A percentile compares a stretch with the other conserved stretches of the same genome.
Conservation (phyloP, 2,329 filamentous ascomycete species). For the Penicillium sp. region DNA sequence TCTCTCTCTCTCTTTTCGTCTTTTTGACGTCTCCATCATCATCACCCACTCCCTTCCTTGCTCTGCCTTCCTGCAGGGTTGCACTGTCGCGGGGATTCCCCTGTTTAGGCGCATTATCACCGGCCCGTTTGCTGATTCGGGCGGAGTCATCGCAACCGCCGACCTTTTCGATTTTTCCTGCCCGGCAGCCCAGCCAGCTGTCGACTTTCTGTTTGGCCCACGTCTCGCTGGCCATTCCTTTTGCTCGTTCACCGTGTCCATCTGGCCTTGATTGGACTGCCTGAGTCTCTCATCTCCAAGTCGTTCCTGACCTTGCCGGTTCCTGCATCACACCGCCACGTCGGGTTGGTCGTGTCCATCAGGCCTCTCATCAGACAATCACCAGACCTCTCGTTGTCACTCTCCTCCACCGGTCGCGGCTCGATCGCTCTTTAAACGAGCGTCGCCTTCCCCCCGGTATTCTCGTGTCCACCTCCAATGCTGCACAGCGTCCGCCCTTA, state of each 20-base stretch:
- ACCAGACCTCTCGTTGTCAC: not conserved
- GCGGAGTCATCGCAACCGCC: constrained; percentile 10
- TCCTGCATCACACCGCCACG: constrained; percentile 25
- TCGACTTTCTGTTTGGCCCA: constrained; percentile 23
- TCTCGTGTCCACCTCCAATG: constrained; percentile 19
- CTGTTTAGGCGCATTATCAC: constrained; percentile 23
- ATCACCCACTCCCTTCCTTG: not conserved
- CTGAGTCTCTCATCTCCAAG: not conserved
- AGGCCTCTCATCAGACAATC: constrained; percentile 7
- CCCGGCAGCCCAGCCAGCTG: constrained; percentile 33
- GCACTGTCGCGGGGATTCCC: constrained; percentile 21
- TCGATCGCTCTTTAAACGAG: constrained; percentile 15
- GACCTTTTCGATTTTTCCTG: constrained; percentile 14
- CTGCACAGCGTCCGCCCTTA: constrained; percentile 21
- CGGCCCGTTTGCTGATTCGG: constrained; percentile 30
- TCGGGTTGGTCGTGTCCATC: constrained; percentile 5
- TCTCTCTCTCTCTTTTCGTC: constrained; percentile 4
- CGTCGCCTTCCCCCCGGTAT: not conserved
- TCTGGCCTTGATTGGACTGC: constrained; percentile 3
- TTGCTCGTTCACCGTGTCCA: not conserved
- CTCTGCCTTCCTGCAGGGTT: not conserved
- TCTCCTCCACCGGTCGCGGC: constrained; percentile 2
- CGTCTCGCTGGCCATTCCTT: constrained; percentile 19
- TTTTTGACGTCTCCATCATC: constrained; percentile 2
- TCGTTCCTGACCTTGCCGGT: constrained; percentile 5